Base-by-base conservation (phyloP, 257 asterid genomes). In the Solanum tarapatanum region DNA sequence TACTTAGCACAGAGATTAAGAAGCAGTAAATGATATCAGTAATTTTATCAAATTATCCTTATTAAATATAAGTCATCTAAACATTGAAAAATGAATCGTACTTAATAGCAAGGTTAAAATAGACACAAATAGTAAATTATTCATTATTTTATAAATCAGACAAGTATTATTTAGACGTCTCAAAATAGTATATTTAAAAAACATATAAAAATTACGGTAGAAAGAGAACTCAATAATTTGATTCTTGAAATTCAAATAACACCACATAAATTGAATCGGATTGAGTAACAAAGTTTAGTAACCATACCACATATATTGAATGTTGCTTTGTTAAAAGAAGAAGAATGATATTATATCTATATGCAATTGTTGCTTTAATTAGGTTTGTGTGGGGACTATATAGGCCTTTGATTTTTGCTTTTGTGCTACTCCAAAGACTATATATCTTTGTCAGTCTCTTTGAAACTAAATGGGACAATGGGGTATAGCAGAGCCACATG, bases 391-490 rank as follows among this genome's bases (percentile, higher is more conserved):
- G 36, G 84, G 84, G 64, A 26, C 26, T 32, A 43, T 24, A 45
- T 68, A 68, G 36, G 74, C 4, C 64, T 87, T 82, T 89, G 75
- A 84, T 84, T 89, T 84, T 89, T 79, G 88, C 89, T 89, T 89
- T 86, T 62, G 62, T 64, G 36, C 82, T 76, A 84, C 91, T 66
- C 75, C 79, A 64, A 85, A 72, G 35, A 84, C 60, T 84, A 74
- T 37, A 24, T 60, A 55, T 64, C 60, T 84, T 84, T 45, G 51
- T 84, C 87, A 84, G 75, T 58, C 13, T 36, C n/a, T 84, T 62
- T 84, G 87, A 36, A 35, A 58, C 76, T 62, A 30, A 66, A 19
- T 32, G 70, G 32, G 45, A 39, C 19, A 37, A 84, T 37, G 51
- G 33, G 4, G 74, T 10, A 84, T 9, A 84, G 36, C 60, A 84